A percentile compares a stretch with the other conserved stretches of the same genome.
These are phyloP conservation scores for Peterozyma xylosa DNA, from an alignment of 805 yeast species.

Conservation along the genomic window DNA sequence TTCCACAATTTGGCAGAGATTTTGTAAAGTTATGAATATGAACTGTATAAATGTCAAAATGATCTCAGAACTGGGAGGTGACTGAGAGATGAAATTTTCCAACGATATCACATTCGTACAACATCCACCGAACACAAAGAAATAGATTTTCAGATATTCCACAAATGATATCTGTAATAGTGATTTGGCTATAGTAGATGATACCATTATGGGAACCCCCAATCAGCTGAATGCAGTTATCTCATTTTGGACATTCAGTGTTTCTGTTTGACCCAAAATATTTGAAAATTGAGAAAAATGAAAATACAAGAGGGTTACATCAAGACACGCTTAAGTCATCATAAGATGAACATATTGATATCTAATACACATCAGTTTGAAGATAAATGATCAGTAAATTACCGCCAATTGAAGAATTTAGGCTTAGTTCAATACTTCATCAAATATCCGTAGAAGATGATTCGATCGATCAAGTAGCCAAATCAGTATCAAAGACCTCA, in stretches of 20 bases:
- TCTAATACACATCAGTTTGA: too few species aligned
- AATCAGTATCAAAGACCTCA: conserved; percentile 15
- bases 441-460: conserved; percentile 16
- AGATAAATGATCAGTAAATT: conserved; percentile 1
- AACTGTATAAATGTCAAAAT: conserved; percentile 56
- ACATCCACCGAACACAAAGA: conserved; percentile 61
- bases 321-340: too few species aligned
- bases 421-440: conserved; percentile 16
- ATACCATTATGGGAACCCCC: neutral
- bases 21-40: conserved; percentile 38
- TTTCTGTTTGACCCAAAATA: too few species aligned
- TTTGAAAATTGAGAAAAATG: too few species aligned
- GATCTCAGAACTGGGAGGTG: conserved; percentile 30
- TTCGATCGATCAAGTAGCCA: conserved; percentile 13
- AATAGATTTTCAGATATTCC: neutral
- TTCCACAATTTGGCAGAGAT: conserved; percentile 29
- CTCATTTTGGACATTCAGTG: too few species aligned
- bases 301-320: too few species aligned
- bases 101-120: conserved; percentile 62
- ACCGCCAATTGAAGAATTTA: conserved; percentile 21
- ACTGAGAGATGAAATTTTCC: conserved; percentile 35
- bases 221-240: too few species aligned
- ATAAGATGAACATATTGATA: too few species aligned
- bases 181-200: neutral
- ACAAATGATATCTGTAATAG: neutral